Evolutionary conservation across 768 basidiomycete species (phyloP).

Genomic region (Suillus decipiens): DNA sequence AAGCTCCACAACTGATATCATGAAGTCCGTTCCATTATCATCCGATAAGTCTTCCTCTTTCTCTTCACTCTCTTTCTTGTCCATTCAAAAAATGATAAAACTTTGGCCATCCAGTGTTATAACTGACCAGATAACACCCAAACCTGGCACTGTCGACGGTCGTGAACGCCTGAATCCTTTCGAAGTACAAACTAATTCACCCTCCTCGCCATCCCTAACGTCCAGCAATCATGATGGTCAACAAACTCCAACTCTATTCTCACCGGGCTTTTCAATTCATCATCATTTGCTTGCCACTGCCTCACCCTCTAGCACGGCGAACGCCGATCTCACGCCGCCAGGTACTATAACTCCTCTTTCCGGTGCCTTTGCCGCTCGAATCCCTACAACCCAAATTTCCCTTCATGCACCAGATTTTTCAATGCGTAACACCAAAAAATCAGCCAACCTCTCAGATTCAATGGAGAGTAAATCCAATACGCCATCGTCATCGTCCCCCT

Average conservation of each 20-base stretch:
- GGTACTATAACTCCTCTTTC: conserved; percentile 49
- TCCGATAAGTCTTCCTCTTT: conserved; percentile 17
- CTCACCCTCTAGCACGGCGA: conserved; percentile 25
- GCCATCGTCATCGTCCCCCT: conserved; percentile 44
- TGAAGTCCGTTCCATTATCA: conserved; percentile 12
- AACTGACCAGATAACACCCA: conserved; percentile 62
- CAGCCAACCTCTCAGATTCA: conserved; percentile 29
- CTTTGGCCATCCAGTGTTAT: conserved; percentile 56
- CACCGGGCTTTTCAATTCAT: conserved; percentile 23
- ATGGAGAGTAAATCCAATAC: conserved; percentile 40
- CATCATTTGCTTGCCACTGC: conserved; percentile 32
- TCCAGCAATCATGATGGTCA: conserved; percentile 9
- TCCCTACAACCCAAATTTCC: conserved; percentile 65
- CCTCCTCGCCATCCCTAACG: conserved; percentile 16
- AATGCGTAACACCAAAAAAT: conserved; percentile 63
- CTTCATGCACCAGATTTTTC: conserved; percentile 86
- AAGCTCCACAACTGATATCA: conserved; percentile 10
- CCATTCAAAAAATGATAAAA: conserved; percentile 56
- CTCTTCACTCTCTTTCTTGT: conserved; percentile 24
- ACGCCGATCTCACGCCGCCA: conserved; percentile 42
- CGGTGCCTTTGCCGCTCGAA: conserved; percentile 49
- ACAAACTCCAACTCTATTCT: conserved; percentile 16
- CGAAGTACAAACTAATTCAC: conserved; percentile 42
- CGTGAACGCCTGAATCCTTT: conserved; percentile 62
- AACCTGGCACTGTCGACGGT: conserved; percentile 40